Base-by-base conservation (phyloP, 2,329 filamentous ascomycete species). In the Pyrenophora tritici-repentis region DNA sequence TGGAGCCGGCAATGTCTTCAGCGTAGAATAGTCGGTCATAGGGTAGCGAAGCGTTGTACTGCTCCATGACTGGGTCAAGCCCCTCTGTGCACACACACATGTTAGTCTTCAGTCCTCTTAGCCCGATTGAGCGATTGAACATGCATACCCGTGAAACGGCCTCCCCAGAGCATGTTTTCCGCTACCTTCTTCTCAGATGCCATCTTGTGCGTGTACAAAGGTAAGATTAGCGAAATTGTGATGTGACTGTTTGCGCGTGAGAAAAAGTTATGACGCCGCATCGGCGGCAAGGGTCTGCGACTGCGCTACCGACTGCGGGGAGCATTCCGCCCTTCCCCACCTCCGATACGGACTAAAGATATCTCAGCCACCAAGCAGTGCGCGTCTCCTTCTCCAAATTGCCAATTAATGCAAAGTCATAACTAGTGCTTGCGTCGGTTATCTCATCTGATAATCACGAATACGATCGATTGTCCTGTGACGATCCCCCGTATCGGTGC, bases 51-150 rank as follows among this genome's bases (percentile, higher is more conserved):
- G 87, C 86, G 73, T 96, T 96, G 80, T 93, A 96, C 61, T 88
- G 81, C 55, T 86, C 82, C 90, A 96, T 96, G 44, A 95, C 82
- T 46, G 90, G 89, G 75, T 95, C 90, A 61, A 93, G 84, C 63
- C 84, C 88, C 78, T 90, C 89, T 89, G 64, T 34, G 33, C 31
- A 22, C 29, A n/a, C 31, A 29, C 26, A 26, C 24, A 29, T 29
- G 26, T 66, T 36, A 65, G 58, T 14, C 49, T 54, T 7, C 36
- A 49, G 39, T 52, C 41, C 37, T 24, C 12, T 2, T 3, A 12
- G n/a, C 12, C 18, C 37, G 38, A 42, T 31, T 13, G 24, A 14
- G 18, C 18, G 33, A 36, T 34, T 53, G 35, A 20, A n/a, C 17
- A 16, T 6, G 44, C 50, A n/a, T 36, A 53, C 50, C 37, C 20